These are phyloP conservation scores for Aspergillus nanangensis DNA, from an alignment of 495 filamentous ascomycete genomes.

Conservation along the genomic window DNA sequence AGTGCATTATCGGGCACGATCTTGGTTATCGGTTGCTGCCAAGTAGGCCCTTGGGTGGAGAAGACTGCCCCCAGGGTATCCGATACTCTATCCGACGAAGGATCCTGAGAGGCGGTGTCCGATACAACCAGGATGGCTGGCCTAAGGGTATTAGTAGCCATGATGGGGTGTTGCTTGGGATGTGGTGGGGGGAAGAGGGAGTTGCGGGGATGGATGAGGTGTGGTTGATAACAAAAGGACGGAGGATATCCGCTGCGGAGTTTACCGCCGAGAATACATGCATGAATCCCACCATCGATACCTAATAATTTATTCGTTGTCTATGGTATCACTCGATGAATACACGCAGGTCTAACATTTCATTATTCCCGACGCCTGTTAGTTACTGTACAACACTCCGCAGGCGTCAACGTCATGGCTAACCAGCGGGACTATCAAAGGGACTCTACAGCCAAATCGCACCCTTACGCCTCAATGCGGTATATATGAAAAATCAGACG, in stretches of 20 bases:
- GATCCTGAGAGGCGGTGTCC: conserved; percentile 83
- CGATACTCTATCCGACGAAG: conserved; percentile 70
- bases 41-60: conserved; percentile 56
- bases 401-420: conserved; percentile 16
- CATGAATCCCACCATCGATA: too few relatives aligned
- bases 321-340: too few relatives aligned
- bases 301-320: too few relatives aligned
- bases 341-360: too few relatives aligned
- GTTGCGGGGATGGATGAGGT: neutral
- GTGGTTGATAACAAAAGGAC: neutral
- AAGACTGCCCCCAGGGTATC: conserved; percentile 64
- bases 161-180: conserved; percentile 10
- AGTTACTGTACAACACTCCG: conserved; percentile 28
- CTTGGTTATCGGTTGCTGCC: conserved; percentile 60
- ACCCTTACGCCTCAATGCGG: conserved; percentile 42
- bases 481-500: conserved; percentile 28
- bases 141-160: conserved; percentile 24
- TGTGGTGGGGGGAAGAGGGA: conserved; percentile 1
- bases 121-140: conserved; percentile 82
- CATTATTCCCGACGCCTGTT: conserved; percentile 16
- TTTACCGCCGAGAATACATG: too few relatives aligned
- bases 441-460: conserved; percentile 27
- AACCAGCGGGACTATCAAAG: conserved; percentile 22
- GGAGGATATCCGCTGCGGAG: too few relatives aligned
- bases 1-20: conserved; percentile 79